Conservation (phyloP, 2,329 filamentous ascomycete genomes). For the Canariomyces notabilis region DNA sequence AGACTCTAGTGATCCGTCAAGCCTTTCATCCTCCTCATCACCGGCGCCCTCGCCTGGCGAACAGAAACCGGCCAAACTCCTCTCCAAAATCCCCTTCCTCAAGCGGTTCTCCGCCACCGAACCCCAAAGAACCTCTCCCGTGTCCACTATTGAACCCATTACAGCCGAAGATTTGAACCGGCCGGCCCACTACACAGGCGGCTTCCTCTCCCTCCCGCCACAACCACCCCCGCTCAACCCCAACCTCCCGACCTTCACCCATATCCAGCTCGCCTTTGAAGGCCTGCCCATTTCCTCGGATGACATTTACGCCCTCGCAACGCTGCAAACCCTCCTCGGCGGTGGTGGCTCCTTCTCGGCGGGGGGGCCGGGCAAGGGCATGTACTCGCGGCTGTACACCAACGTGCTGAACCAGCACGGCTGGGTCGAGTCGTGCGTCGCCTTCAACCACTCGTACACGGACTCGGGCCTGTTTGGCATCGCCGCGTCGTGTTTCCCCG, state of each 20-base stretch:
- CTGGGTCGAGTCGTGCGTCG: conserved; percentile 93
- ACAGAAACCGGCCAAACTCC: conserved; percentile 55
- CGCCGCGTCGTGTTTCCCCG: conserved; percentile 76
- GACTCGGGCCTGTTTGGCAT: conserved; percentile 96
- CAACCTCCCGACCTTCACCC: conserved; percentile 72
- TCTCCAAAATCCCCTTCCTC: conserved; percentile 74
- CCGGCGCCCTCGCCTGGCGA: conserved; percentile 32
- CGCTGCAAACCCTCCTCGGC: conserved; percentile 89
- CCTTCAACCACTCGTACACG: conserved; percentile 97
- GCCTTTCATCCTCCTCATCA: conserved; percentile 30
- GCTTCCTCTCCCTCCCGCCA: conserved; percentile 78
- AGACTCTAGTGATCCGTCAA: conserved; percentile 30
- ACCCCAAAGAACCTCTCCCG: conserved; percentile 55
- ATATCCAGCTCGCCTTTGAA: conserved; percentile 95
- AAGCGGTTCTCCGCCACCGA: conserved; percentile 81
- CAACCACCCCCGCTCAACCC: conserved; percentile 75
- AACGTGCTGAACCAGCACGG: conserved; percentile 96
- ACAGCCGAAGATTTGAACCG: conserved; percentile 51
- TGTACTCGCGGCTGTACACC: conserved; percentile 97
- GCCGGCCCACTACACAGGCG: conserved; percentile 84
- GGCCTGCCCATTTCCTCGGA: conserved; percentile 83
- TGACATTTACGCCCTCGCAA: conserved; percentile 94
- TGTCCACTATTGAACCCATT: conserved; percentile 37
- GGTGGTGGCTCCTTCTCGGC: conserved; percentile 96
- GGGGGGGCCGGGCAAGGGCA: conserved; percentile 94